These are phyloP conservation scores for Aaosphaeria pasadenensis DNA, from an alignment of 2,329 filamentous ascomycete species.

Conservation along the genomic window DNA sequence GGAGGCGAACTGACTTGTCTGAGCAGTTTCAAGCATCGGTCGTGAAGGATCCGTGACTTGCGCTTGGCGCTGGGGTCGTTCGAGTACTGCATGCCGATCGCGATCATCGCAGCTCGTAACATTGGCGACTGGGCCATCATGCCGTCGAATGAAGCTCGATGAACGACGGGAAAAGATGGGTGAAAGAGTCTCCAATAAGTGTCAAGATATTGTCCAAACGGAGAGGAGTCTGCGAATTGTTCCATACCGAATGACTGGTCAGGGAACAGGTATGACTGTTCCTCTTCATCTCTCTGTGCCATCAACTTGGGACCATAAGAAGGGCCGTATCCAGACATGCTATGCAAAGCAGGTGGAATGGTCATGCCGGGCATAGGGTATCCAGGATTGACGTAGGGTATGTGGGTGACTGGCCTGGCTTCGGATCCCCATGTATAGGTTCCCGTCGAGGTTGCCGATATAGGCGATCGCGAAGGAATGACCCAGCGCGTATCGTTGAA, in stretches of 20 bases:
- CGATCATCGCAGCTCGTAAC: slow-evolving; percentile 44
- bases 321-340: slow-evolving; percentile 19
- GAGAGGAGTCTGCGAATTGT: slow-evolving; percentile 26
- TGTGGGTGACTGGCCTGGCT: slow-evolving; percentile 21
- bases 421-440: slow-evolving; percentile 26
- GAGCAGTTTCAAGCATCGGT: slow-evolving; percentile 41
- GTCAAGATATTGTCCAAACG: slow-evolving; percentile 41
- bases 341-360: slow-evolving; percentile 2
- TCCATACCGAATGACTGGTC: slow-evolving; percentile 36
- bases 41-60: slow-evolving; percentile 40
- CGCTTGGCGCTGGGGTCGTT: slow-evolving; percentile 29
- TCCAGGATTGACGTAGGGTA: slow-evolving; percentile 19
- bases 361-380: slow-evolving; percentile 17
- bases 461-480: slow-evolving; percentile 31
- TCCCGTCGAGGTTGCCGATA: slow-evolving; percentile 32
- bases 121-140: slow-evolving; percentile 37
- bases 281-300: slow-evolving; percentile 35
- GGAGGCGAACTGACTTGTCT: slow-evolving; percentile 11
- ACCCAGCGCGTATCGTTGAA: slow-evolving; percentile 30
- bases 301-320: slow-evolving; percentile 29
- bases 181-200: slow-evolving; percentile 47
- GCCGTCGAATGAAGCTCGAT: slow-evolving; percentile 39
- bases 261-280: slow-evolving; percentile 32
- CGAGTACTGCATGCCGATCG: slow-evolving; percentile 42
- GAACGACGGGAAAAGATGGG: slow-evolving; percentile 43